phyloP scores from a whole-genome alignment of 768 basidiomycete species.

The Mycena haematopus region DNA sequence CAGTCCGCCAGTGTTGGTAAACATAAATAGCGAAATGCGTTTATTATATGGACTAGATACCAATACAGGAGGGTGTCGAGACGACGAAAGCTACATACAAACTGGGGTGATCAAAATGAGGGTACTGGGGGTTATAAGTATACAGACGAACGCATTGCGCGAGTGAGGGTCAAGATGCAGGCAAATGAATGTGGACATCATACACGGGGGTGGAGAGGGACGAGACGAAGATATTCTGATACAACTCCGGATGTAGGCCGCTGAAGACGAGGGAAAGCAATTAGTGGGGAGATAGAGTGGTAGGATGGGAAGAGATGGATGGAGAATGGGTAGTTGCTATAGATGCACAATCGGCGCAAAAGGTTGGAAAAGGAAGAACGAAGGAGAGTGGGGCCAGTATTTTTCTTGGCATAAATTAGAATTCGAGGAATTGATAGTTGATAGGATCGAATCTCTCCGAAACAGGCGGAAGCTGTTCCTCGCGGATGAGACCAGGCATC shows the following conservation, averaged over 20 bases:
- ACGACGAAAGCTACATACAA: slow-evolving; percentile 31
- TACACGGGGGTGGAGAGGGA: slow-evolving; percentile 22
- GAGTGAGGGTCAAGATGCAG: slow-evolving; percentile 25
- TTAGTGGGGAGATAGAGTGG: slow-evolving; percentile 27
- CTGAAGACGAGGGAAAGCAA: slow-evolving; percentile 18
- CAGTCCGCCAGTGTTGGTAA: no score
- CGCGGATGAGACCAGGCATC: slow-evolving; percentile 76
- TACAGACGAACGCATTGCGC: slow-evolving; percentile 17
- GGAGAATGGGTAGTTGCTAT: slow-evolving; percentile 17
- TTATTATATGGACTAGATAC: slow-evolving; percentile 19
- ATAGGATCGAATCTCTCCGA: slow-evolving; percentile 71
- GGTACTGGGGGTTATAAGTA: slow-evolving; percentile 18
- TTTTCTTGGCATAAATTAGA: slow-evolving; percentile 48
- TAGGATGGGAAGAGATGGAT: slow-evolving; percentile 4
- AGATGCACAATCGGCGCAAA: slow-evolving; percentile 18
- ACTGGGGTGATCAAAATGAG: slow-evolving; percentile 16
- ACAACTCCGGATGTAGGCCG: slow-evolving; percentile 28
- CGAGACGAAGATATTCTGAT: slow-evolving; percentile 21
- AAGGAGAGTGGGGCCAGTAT: slow-evolving; percentile 33
- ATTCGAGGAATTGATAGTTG: slow-evolving; percentile 78
- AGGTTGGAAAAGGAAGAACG: slow-evolving; percentile 13
- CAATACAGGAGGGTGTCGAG: slow-evolving; percentile 28
- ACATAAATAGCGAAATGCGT: background rate
- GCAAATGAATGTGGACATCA: slow-evolving; percentile 25
- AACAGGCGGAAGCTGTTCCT: slow-evolving; percentile 63